phyloP scores from a whole-genome alignment of 2,329 filamentous ascomycete genomes.

The Epichloe glyceriae region DNA sequence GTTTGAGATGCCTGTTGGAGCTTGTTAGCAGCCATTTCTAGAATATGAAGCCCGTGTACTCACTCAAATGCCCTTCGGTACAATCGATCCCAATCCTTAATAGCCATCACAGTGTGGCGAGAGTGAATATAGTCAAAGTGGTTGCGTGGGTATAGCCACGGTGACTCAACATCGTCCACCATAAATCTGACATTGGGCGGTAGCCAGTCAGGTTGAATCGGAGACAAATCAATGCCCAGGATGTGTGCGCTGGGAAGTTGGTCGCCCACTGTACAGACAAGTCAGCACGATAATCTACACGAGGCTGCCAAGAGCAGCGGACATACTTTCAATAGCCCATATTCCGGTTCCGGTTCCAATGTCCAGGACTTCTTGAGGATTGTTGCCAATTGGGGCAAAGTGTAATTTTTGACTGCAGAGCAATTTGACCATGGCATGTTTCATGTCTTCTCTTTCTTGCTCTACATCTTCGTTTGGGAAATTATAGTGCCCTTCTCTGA shows the following conservation, averaged over 20 bases:
- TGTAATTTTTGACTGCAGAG: conserved; percentile 35
- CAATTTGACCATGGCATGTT: conserved; percentile 38
- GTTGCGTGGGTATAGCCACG: conserved; percentile 40
- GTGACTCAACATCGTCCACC: conserved; percentile 44
- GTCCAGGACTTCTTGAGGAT: conserved; percentile 39
- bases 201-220: conserved; percentile 37
- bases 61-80: conserved; percentile 34
- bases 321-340: conserved; percentile 42
- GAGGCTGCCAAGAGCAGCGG: not conserved
- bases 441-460: conserved; percentile 45
- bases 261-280: conserved; percentile 28
- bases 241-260: conserved; percentile 28
- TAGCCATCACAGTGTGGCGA: conserved; percentile 42
- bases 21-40: not conserved
- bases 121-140: conserved; percentile 49
- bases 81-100: conserved; percentile 40
- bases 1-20: conserved; percentile 31
- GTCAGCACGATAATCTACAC: not conserved
- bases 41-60: conserved; percentile 7
- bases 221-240: conserved; percentile 33
- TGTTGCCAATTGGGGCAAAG: conserved; percentile 35
- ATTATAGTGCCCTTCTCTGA: conserved; percentile 40
- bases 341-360: conserved; percentile 46
- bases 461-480: conserved; percentile 49
- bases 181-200: conserved; percentile 43